A percentile compares a stretch with the other conserved stretches of the same genome.
Evolutionary conservation across 345 rosid genomes (phyloP).

Genomic region (Geranium rotundifolium): DNA sequence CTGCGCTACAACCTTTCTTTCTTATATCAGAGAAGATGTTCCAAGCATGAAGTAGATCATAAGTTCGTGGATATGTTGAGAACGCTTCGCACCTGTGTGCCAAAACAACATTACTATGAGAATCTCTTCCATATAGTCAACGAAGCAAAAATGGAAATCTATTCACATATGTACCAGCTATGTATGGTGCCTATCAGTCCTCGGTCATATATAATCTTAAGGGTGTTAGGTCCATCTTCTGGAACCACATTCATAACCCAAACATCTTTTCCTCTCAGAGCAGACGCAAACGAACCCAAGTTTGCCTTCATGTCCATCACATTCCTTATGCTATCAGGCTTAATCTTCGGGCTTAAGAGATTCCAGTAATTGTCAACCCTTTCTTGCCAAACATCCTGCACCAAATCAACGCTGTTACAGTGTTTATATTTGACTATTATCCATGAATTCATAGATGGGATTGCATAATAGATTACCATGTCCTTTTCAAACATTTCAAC

Average conservation of each 20-base stretch:
- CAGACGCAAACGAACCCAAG: slow-evolving; percentile 92
- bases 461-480: slow-evolving; percentile 27
- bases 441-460: neutral
- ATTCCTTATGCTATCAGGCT: slow-evolving; percentile 61
- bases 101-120: neutral
- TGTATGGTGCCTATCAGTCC: slow-evolving; percentile 78
- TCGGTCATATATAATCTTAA: slow-evolving; percentile 68
- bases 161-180: slow-evolving; percentile 15
- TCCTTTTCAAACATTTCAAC: slow-evolving; percentile 78
- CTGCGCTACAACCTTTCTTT: slow-evolving; percentile 67
- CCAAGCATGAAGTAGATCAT: slow-evolving; percentile 86
- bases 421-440: neutral
- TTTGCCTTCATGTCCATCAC: slow-evolving; percentile 94
- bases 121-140: no score
- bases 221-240: slow-evolving; percentile 64
- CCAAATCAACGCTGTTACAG: slow-evolving; percentile 2
- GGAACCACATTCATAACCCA: slow-evolving; percentile 98
- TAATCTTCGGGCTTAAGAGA: slow-evolving; percentile 60
- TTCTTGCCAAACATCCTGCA: slow-evolving; percentile 66
- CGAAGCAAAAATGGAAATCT: no score
- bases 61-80: slow-evolving; percentile 88
- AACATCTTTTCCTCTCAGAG: slow-evolving; percentile 62
- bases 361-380: slow-evolving; percentile 77
- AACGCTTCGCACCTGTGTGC: slow-evolving; percentile 72
- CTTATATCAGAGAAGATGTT: slow-evolving; percentile 49